Conservation (phyloP, 305 asterid species). For the Plantago rigida region DNA sequence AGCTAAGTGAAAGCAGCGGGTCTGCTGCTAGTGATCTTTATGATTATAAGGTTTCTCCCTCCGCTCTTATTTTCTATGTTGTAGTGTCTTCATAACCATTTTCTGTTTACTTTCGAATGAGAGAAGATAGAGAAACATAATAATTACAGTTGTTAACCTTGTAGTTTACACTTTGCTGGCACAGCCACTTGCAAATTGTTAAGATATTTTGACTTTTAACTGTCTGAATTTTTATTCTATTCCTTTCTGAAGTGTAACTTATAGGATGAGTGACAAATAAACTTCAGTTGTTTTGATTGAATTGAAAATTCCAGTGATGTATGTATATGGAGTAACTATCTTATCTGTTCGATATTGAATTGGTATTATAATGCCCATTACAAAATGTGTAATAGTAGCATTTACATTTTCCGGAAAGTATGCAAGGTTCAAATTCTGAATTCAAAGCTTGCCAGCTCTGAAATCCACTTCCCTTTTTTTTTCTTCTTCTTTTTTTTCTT, state of each 20-base stretch:
- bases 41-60: constrained; percentile 66
- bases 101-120: background rate
- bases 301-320: background rate
- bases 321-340: background rate
- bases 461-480: constrained; percentile 1
- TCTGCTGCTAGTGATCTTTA: constrained; percentile 88
- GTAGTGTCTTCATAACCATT: background rate
- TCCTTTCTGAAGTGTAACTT: too few relatives aligned
- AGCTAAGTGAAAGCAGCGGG: constrained; percentile 90
- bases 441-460: background rate
- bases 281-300: background rate
- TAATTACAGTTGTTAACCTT: background rate
- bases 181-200: background rate
- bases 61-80: background rate
- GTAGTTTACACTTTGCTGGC: background rate
- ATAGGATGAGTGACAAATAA: background rate
- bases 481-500: too few relatives aligned
- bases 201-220: background rate
- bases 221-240: too few relatives aligned
- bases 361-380: too few relatives aligned
- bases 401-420: too few relatives aligned
- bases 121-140: background rate
- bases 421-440: background rate
- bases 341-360: background rate
- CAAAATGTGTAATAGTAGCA: too few relatives aligned